phyloP scores from a whole-genome alignment of 192 early-diverging fungal species.

The Rhizophagus sp. region DNA sequence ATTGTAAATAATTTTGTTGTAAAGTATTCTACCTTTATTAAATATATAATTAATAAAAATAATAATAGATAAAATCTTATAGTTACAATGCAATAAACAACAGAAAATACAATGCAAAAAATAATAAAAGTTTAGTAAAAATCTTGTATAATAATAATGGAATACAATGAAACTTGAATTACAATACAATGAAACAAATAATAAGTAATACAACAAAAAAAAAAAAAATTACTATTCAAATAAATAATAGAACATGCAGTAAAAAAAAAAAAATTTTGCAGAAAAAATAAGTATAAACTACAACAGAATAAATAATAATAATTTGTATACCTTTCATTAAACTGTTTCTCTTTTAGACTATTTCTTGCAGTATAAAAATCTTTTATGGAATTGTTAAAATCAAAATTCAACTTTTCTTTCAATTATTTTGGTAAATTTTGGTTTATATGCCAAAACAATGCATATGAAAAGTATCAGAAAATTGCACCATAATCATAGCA shows the following conservation, averaged over 20 bases:
- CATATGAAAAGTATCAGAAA: background rate
- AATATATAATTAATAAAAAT: too few relatives aligned
- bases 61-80: too few relatives aligned
- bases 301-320: background rate
- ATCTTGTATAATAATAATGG: too few relatives aligned
- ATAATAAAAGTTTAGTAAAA: too few relatives aligned
- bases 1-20: background rate
- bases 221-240: too few relatives aligned
- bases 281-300: background rate
- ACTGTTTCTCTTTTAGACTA: background rate
- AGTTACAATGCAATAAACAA: too few relatives aligned
- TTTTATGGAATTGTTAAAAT: background rate
- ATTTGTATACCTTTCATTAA: background rate
- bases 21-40: background rate
- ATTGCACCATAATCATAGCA: background rate
- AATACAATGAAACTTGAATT: too few relatives aligned
- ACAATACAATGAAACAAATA: too few relatives aligned
- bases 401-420: background rate
- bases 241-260: too few relatives aligned
- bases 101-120: too few relatives aligned
- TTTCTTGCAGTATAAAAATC: background rate
- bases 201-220: too few relatives aligned
- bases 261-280: too few relatives aligned
- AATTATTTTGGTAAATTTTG: background rate
- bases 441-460: background rate